Evolutionary conservation across 169 alveolate genomes (phyloP).

Genomic region (Plasmodium chabaudi): DNA sequence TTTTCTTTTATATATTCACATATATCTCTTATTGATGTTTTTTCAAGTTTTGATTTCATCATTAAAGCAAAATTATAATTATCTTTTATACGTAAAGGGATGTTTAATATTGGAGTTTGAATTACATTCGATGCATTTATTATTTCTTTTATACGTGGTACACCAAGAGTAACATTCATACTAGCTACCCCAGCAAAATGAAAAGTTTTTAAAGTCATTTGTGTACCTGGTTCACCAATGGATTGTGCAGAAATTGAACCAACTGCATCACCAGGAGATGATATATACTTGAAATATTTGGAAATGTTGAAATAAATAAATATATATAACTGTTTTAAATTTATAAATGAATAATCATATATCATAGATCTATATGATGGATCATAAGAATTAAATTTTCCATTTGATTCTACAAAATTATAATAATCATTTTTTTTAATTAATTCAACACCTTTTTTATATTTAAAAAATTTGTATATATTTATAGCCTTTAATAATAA

Average conservation of each 20-base stretch:
- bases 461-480: slow-evolving; percentile 34
- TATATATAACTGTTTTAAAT: slow-evolving; percentile 87
- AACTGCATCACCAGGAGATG: slow-evolving; percentile 99
- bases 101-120: slow-evolving; percentile 97
- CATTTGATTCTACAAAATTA: background rate
- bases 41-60: slow-evolving; percentile 93
- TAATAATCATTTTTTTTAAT: slow-evolving; percentile 30
- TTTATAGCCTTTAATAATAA: slow-evolving; percentile 49
- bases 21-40: slow-evolving; percentile 89
- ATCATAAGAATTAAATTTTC: slow-evolving; percentile 1
- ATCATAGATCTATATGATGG: slow-evolving; percentile 29
- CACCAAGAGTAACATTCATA: slow-evolving; percentile 99
- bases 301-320: slow-evolving; percentile 91
- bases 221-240: slow-evolving; percentile 99
- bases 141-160: slow-evolving; percentile 99
- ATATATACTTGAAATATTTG: slow-evolving; percentile 92
- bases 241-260: slow-evolving; percentile 99
- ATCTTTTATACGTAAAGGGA: slow-evolving; percentile 81
- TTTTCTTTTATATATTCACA: slow-evolving; percentile 92
- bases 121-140: slow-evolving; percentile 96
- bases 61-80: slow-evolving; percentile 89
- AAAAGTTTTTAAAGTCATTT: slow-evolving; percentile 99
- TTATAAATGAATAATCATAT: slow-evolving; percentile 76
- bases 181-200: slow-evolving; percentile 98
- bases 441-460: slow-evolving; percentile 31